phyloP scores from a whole-genome alignment of 2,329 filamentous ascomycete species.

The Bipolaris zeicola region DNA sequence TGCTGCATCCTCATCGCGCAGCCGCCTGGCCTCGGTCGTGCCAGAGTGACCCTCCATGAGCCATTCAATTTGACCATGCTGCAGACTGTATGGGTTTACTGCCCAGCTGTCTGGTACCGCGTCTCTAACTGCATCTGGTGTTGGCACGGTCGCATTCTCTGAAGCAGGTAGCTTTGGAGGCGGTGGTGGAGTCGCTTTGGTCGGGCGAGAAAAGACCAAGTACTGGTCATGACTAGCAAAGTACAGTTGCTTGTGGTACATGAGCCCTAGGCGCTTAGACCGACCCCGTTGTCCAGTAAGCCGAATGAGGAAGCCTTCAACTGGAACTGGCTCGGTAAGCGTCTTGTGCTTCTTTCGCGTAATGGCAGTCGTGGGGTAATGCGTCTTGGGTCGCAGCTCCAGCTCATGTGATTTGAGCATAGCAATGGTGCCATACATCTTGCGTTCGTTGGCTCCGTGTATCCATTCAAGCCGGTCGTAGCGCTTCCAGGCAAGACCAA shows the following conservation, averaged over 20 bases:
- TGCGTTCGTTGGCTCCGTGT: slow-evolving; percentile 67
- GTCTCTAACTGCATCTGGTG: slow-evolving; percentile 59
- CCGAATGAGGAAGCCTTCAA: slow-evolving; percentile 70
- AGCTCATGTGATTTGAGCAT: slow-evolving; percentile 71
- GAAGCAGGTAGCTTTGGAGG: slow-evolving; percentile 59
- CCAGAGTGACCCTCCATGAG: slow-evolving; percentile 51
- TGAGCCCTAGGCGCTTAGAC: slow-evolving; percentile 62
- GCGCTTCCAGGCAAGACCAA: slow-evolving; percentile 71
- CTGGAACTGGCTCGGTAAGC: slow-evolving; percentile 63
- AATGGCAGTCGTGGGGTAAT: slow-evolving; percentile 63
- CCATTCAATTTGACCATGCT: slow-evolving; percentile 63
- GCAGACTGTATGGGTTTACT: slow-evolving; percentile 64
- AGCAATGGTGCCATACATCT: slow-evolving; percentile 71
- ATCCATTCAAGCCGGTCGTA: slow-evolving; percentile 74
- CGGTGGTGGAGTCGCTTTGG: slow-evolving; percentile 62
- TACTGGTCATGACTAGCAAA: slow-evolving; percentile 69
- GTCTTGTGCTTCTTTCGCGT: slow-evolving; percentile 48
- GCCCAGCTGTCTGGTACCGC: slow-evolving; percentile 66
- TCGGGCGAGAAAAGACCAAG: slow-evolving; percentile 65
- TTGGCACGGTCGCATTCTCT: slow-evolving; percentile 56
- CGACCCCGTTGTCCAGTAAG: slow-evolving; percentile 67
- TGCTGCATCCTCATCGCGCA: slow-evolving; percentile 63
- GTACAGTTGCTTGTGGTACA: slow-evolving; percentile 69
- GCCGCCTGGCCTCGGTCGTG: slow-evolving; percentile 53
- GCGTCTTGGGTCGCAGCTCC: slow-evolving; percentile 67